Evolutionary conservation across 306 rosid genomes (phyloP).

Genomic region (Ziziphus jujuba): DNA sequence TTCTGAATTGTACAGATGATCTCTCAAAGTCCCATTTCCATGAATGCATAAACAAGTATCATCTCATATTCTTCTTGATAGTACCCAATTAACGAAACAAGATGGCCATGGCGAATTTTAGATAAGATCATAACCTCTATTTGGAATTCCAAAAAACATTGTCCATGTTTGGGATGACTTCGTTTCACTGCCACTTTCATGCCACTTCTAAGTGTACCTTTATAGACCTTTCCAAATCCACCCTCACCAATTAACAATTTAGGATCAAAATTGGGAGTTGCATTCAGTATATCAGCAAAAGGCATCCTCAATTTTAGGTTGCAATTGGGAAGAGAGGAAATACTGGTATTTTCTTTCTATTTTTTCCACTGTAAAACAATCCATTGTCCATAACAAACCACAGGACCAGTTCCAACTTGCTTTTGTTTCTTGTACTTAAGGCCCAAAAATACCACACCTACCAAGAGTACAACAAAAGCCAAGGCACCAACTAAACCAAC

Average conservation of each 20-base stretch:
- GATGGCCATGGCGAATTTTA: constrained; percentile 52
- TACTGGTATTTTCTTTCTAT: constrained; percentile 21
- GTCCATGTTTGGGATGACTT: constrained; percentile 49
- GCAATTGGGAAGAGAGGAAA: constrained; percentile 33
- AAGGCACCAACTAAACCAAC: constrained; percentile 30
- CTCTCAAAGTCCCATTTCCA: constrained; percentile 53
- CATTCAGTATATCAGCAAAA: constrained; percentile 38
- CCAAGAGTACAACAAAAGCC: constrained; percentile 8
- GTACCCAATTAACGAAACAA: constrained; percentile 54
- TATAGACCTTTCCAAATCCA: constrained; percentile 57
- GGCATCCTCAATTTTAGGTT: constrained; percentile 41
- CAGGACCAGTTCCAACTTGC: constrained; percentile 13
- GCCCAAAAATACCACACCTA: constrained; percentile 13
- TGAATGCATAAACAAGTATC: constrained; percentile 55
- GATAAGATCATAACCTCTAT: constrained; percentile 58
- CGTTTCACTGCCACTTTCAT: constrained; percentile 51
- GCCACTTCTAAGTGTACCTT: constrained; percentile 33
- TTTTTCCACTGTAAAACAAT: constrained; percentile 27
- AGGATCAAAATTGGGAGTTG: constrained; percentile 37
- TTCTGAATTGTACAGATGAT: constrained; percentile 34
- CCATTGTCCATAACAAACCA: constrained; percentile 20
- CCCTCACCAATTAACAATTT: constrained; percentile 41
- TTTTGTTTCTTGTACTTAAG: constrained; percentile 23
- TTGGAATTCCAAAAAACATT: constrained; percentile 48
- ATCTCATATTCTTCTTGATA: constrained; percentile 52